Base-by-base conservation (phyloP, 306 rosid genomes). In the Prunus dulcis region DNA sequence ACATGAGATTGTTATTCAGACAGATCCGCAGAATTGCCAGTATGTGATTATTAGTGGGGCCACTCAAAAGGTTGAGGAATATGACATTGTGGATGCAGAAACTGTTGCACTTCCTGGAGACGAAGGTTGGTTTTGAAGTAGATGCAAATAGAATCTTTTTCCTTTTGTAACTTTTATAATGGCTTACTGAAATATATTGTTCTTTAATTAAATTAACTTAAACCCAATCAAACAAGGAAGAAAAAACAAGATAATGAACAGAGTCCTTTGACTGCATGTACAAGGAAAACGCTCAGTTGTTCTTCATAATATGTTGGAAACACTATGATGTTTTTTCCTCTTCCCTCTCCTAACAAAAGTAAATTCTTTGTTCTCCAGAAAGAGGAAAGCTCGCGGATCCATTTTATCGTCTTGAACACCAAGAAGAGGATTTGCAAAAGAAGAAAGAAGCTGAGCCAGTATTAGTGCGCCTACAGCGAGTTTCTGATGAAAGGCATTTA, bases 331-430 rank as follows among this genome's bases (percentile, higher is more conserved):
- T 6, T 68, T 51, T 61, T 68, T 52, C 22, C n/a, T 52, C 20
- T 30, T 61, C 60, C 73, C 51, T 53, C 78, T 66, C 28, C 64
- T 61, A 22, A 51, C 78, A 63, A 56, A 49, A 2, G 8, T 28
- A 27, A 18, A 17, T 70, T 20, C 27, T 69, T 45, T 79, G 27
- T 72, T 19, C 72, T 80, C 6, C 84, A 93, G 98, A 91, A 82
- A 88, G 79, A 64, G 97, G 96, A 34, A 89, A 87, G 84, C 93
- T 93, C n/a, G 88, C 91, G 2, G 98, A 93, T 89, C 98, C 98
- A 76, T 93, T 93, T 89, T 93, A 89, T 74, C 92, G 92, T 64
- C 98, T 93, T 73, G 97, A 93, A 83, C 98, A 93, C 82, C 93
- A 91, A 82, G 98, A 89, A 75, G 82, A 83, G 73, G 98, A 93